These are phyloP conservation scores for Plasmopara viticola DNA, from an alignment of 352 stramenopile genomes.

Conservation along the genomic window DNA sequence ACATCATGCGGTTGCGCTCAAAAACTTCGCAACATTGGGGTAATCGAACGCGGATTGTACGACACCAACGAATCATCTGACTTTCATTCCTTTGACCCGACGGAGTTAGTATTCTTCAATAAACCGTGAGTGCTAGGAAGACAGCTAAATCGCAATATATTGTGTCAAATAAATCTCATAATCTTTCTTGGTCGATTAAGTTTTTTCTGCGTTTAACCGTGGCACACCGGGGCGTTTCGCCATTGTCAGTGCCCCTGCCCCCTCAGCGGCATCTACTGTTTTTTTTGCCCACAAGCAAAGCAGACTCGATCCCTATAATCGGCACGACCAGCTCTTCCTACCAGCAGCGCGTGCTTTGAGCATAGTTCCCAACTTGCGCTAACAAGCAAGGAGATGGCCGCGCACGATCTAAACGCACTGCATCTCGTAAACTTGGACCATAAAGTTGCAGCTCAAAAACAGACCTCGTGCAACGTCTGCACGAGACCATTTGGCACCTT, in stretches of 20 bases:
- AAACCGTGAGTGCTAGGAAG: conserved; percentile 12
- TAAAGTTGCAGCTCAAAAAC: conserved; percentile 72
- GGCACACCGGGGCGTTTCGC: conserved; percentile 11
- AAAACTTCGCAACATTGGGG: too few relatives aligned
- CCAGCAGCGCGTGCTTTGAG: background rate
- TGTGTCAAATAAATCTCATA: conserved; percentile 3
- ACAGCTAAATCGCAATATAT: conserved; percentile 12
- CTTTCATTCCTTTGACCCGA: too few relatives aligned
- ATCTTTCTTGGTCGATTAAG: background rate
- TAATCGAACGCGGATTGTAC: background rate
- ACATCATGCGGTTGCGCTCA: too few relatives aligned
- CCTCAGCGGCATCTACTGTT: conserved; percentile 10
- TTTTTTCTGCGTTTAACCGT: conserved; percentile 3
- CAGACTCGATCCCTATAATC: background rate
- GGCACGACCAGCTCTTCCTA: background rate
- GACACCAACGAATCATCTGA: background rate
- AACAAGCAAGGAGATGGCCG: conserved; percentile 6
- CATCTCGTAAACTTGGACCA: conserved; percentile 68
- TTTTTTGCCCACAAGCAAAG: conserved; percentile 7
- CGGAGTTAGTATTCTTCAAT: background rate
- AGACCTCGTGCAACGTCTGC: conserved; percentile 68
- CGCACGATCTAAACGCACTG: conserved; percentile 56
- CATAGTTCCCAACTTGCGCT: background rate
- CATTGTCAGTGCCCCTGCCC: conserved; percentile 7
- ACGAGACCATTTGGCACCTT: conserved; percentile 73